Conservation (phyloP, 352 stramenopile species). For the Phytophthora sansomeana region DNA sequence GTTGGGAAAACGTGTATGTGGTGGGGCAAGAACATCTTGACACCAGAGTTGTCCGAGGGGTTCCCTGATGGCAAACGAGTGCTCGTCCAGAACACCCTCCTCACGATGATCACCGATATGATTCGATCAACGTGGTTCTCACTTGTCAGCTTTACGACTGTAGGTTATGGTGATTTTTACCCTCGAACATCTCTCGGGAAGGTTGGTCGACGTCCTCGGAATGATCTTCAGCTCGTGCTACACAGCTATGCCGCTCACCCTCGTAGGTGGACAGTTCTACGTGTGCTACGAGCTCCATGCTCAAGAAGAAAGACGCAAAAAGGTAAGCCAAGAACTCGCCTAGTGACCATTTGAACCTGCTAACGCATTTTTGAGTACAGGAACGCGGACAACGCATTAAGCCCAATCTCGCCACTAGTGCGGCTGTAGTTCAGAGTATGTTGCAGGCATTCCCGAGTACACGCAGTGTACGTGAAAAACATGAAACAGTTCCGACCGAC, state of each 20-base stretch:
- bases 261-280: constrained; percentile 70
- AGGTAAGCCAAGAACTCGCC: constrained; percentile 14
- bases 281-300: constrained; percentile 61
- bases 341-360: too few species aligned
- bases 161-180: constrained; percentile 59
- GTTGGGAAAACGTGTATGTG: constrained; percentile 42
- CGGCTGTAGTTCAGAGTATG: constrained; percentile 6
- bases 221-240: constrained; percentile 68
- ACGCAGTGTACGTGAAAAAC: background rate
- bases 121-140: constrained; percentile 58
- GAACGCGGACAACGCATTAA: constrained; percentile 12
- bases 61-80: constrained; percentile 46
- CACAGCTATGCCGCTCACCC: constrained; percentile 67
- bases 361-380: background rate
- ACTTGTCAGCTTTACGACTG: constrained; percentile 56
- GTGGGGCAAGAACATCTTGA: constrained; percentile 55
- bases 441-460: constrained; percentile 13
- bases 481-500: background rate
- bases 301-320: constrained; percentile 39
- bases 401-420: background rate
- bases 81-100: constrained; percentile 47
- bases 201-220: constrained; percentile 52
- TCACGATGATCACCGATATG: constrained; percentile 52
- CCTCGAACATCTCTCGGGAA: constrained; percentile 52
- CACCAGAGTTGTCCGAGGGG: constrained; percentile 30